Percentiles rank a stretch among this genome's conserved stretches.
Conservation (phyloP, 805 yeast genomes). For the Kluyveromyces nonfermentans region DNA sequence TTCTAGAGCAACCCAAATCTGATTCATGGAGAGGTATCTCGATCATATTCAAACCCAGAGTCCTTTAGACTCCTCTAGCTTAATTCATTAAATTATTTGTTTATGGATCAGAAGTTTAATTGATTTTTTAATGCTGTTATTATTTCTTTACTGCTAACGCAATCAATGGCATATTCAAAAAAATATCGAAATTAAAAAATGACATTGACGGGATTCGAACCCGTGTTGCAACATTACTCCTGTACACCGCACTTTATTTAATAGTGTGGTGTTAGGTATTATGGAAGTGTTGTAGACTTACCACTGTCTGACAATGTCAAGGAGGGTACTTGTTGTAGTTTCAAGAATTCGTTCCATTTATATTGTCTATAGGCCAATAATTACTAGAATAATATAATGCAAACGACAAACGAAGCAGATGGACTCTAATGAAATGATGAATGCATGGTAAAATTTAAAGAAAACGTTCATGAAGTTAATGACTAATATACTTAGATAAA, state of each 20-base stretch:
- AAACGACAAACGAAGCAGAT: too few species aligned
- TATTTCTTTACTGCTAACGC: too few species aligned
- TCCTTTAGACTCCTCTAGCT: background rate
- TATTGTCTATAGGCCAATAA: too few species aligned
- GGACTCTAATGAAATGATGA: background rate
- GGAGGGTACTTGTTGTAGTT: background rate
- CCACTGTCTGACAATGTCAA: conserved; percentile 3
- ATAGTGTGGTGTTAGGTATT: background rate
- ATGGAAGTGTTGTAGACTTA: conserved; percentile 4
- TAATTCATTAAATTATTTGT: too few species aligned
- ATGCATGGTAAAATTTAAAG: background rate
- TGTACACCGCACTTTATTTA: background rate
- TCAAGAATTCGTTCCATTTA: too few species aligned
- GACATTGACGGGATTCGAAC: conserved; percentile 6
- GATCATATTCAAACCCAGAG: background rate
- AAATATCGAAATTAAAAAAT: background rate
- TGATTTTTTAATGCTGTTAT: background rate
- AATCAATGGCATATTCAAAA: too few species aligned
- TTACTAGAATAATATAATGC: too few species aligned
- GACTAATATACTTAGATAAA: background rate
- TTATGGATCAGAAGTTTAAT: background rate
- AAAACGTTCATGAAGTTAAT: background rate
- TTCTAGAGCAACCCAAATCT: background rate
- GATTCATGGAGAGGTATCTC: background rate
- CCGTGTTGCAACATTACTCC: conserved; percentile 3